Evolutionary conservation across 176 grass and related monocot genomes (phyloP).

Genomic region (Alopecurus myosuroides): DNA sequence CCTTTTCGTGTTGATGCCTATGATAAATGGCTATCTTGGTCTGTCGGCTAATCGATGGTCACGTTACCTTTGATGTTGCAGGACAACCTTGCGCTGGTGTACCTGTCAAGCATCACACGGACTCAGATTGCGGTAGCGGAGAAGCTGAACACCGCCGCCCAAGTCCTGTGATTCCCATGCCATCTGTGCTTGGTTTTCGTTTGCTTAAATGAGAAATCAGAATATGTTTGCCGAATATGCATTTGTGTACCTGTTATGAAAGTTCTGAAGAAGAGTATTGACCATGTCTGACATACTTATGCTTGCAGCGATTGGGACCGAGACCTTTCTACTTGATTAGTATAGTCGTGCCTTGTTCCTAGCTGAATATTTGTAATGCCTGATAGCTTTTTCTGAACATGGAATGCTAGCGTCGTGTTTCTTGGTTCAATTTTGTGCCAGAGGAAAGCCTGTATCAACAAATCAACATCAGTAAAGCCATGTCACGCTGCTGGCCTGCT

Average conservation of each 20-base stretch:
- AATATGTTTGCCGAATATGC: conserved; percentile 12
- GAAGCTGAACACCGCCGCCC: conserved; percentile 91
- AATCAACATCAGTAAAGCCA: no score
- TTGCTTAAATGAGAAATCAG: conserved; percentile 5
- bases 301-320: neutral
- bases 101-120: conserved; percentile 84
- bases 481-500: neutral
- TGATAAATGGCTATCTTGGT: neutral
- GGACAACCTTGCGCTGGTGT: conserved; percentile 88
- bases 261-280: neutral
- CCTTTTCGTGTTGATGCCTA: neutral
- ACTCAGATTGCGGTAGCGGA: conserved; percentile 82
- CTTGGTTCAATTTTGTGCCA: neutral
- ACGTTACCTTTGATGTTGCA: conserved; percentile 10
- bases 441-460: neutral
- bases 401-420: neutral
- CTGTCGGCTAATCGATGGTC: neutral
- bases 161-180: conserved; percentile 55
- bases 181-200: conserved; percentile 17
- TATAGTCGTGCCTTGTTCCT: neutral
- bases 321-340: neutral
- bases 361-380: neutral
- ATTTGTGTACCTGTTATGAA: conserved; percentile 30
- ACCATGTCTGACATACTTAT: neutral
- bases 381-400: neutral